These are phyloP conservation scores for Zalaria obscura DNA, from an alignment of 2,329 filamentous ascomycete genomes.

Conservation along the genomic window DNA sequence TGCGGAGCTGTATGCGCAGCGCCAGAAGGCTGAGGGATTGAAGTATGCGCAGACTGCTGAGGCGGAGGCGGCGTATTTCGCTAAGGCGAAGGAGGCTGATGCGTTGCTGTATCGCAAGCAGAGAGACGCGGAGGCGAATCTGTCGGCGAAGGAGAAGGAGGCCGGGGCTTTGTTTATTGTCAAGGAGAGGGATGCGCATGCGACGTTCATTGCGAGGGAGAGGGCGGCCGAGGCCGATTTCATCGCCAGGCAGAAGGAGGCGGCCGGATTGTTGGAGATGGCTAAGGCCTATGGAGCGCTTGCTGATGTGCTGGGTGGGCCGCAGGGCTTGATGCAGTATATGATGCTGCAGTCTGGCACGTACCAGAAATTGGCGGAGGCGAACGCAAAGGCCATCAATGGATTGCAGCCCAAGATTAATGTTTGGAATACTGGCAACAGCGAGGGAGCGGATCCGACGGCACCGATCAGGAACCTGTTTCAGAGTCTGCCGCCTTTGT, in stretches of 20 bases:
- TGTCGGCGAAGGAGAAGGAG: slow-evolving; percentile 29
- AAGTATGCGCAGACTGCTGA: slow-evolving; percentile 47
- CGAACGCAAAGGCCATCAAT: slow-evolving; percentile 61
- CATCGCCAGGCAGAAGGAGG: slow-evolving; percentile 53
- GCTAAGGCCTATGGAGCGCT: slow-evolving; percentile 67
- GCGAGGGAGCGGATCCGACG: slow-evolving; percentile 39
- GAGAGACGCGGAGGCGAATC: slow-evolving; percentile 29
- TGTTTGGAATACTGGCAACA: slow-evolving; percentile 66
- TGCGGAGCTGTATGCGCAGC: slow-evolving; percentile 34
- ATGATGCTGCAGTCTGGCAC: slow-evolving; percentile 78
- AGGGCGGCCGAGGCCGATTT: slow-evolving; percentile 42
- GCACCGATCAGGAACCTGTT: slow-evolving; percentile 67
- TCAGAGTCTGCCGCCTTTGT: slow-evolving; percentile 68
- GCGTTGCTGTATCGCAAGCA: slow-evolving; percentile 43
- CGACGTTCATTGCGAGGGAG: slow-evolving; percentile 6
- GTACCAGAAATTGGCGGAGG: slow-evolving; percentile 62
- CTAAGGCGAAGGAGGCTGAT: slow-evolving; percentile 36
- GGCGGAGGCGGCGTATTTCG: slow-evolving; percentile 39
- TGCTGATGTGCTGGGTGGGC: slow-evolving; percentile 57
- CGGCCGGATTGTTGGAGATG: slow-evolving; percentile 63
- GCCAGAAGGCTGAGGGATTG: slow-evolving; percentile 33
- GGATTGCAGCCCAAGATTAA: slow-evolving; percentile 81
- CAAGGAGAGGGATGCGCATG: slow-evolving; percentile 26
- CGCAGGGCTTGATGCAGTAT: slow-evolving; percentile 65
- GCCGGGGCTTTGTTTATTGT: slow-evolving; percentile 26